Percentiles rank a stretch among this genome's conserved stretches.
Evolutionary conservation across 2,329 filamentous ascomycete genomes (phyloP).

Genomic region (Salinomyces thailandicus): DNA sequence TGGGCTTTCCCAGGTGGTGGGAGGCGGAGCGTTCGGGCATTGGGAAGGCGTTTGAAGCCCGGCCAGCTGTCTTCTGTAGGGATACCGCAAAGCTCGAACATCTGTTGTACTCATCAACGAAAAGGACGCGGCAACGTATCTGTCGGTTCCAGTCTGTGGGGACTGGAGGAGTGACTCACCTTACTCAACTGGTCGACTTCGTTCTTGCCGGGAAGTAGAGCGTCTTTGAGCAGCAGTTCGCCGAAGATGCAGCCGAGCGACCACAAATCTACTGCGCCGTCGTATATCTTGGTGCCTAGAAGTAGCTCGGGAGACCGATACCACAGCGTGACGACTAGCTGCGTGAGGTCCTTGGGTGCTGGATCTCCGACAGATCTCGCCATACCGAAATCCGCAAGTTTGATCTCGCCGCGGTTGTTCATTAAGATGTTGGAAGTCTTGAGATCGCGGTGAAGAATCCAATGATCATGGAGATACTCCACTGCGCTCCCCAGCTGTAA

Average conservation of each 20-base stretch:
- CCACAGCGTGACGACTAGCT: slow-evolving; percentile 93
- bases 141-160: slow-evolving; percentile 18
- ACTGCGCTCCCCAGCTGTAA: slow-evolving; percentile 72
- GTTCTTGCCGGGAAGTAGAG: slow-evolving; percentile 77
- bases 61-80: slow-evolving; percentile 80
- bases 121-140: slow-evolving; percentile 9
- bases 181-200: slow-evolving; percentile 82
- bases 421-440: slow-evolving; percentile 91
- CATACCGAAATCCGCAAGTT: slow-evolving; percentile 98
- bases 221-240: slow-evolving; percentile 74
- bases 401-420: slow-evolving; percentile 88
- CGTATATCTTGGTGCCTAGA: slow-evolving; percentile 68
- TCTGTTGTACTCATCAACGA: slow-evolving; percentile 33
- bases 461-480: slow-evolving; percentile 75
- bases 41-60: slow-evolving; percentile 72
- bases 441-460: slow-evolving; percentile 82
- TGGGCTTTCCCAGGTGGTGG: slow-evolving; percentile 29
- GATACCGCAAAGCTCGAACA: slow-evolving; percentile 81
- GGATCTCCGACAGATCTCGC: slow-evolving; percentile 79
- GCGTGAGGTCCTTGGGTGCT: slow-evolving; percentile 62
- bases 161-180: slow-evolving; percentile 28
- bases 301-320: slow-evolving; percentile 88
- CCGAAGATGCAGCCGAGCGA: slow-evolving; percentile 92
- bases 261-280: slow-evolving; percentile 80
- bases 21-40: slow-evolving; percentile 68